Evolutionary conservation across 768 basidiomycete genomes (phyloP), one percentile per base, ranked within the genome.

Genomic region (Filobasidium wieringae): DNA sequence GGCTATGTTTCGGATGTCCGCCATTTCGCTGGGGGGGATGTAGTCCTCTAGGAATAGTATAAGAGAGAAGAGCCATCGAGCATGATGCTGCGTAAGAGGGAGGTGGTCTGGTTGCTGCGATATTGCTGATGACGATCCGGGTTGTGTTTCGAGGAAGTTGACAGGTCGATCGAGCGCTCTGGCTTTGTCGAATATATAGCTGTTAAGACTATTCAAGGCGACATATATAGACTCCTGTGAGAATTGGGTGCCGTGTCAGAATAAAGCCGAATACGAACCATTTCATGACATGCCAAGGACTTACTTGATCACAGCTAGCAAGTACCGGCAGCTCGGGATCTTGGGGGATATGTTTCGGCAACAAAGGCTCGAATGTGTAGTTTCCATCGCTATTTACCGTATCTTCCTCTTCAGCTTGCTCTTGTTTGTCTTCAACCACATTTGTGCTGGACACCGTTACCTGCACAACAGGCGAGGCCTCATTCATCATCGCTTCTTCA

Each of bases 361-460:
- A 33, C 57, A n/a, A n/a, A n/a, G n/a, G n/a, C n/a, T n/a, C n/a
- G n/a, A n/a, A n/a, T n/a, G n/a, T n/a, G n/a, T n/a, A n/a, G n/a
- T n/a, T n/a, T n/a, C n/a, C n/a, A n/a, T n/a, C n/a, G n/a, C n/a
- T n/a, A n/a, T n/a, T n/a, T n/a, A n/a, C n/a, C 7, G 17, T 34
- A 32, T 51, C 76, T 19, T 77, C 77, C 14, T 67, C 64, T 39
- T 5, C 24, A 15, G 29, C 24, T 12, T 15, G 50, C 4, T 57
- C 51, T 4, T 51, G 50, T 81, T 82, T 75, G 84, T 82, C 86
- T 1, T 43, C 26, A 3, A 14, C 60, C 1, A 50, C 59, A 17
- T 17, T 22, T 1, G 29, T 22, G 26, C 36, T 43, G 8, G 27
- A 40, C n/a, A n/a, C n/a, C n/a, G n/a, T n/a, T n/a, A n/a, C n/a